A percentile compares a stretch with the other conserved stretches of the same genome.
Evolutionary conservation across 106 monocot species (phyloP).

Genomic region (Dioscorea zingiberensis): DNA sequence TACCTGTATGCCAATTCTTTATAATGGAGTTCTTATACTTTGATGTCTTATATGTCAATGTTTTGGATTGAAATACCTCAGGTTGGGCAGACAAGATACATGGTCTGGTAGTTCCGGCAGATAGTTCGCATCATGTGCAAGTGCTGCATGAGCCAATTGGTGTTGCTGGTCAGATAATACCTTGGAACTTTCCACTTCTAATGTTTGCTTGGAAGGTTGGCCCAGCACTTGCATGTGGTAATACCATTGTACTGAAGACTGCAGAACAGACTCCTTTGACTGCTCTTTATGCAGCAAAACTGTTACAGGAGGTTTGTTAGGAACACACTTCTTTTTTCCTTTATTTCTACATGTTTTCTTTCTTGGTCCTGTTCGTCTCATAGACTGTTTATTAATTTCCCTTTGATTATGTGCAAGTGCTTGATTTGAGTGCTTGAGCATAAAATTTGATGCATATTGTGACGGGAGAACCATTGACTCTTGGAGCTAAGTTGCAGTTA

Average conservation of each 20-base stretch:
- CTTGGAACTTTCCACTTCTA: slow-evolving; percentile 94
- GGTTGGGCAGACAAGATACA: slow-evolving; percentile 98
- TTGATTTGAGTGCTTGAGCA: too few species aligned
- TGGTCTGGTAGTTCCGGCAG: slow-evolving; percentile 80
- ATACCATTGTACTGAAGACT: slow-evolving; percentile 76
- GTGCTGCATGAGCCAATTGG: slow-evolving; percentile 87
- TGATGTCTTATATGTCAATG: not conserved
- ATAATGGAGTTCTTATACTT: not conserved
- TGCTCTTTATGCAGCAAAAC: slow-evolving; percentile 51
- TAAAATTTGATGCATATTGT: too few species aligned
- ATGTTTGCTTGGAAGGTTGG: slow-evolving; percentile 95
- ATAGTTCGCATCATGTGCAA: slow-evolving; percentile 84
- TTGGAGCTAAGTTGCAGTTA: too few species aligned
- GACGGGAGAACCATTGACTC: too few species aligned
- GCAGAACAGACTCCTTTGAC: slow-evolving; percentile 94
- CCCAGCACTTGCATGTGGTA: slow-evolving; percentile 88
- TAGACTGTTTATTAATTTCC: too few species aligned
- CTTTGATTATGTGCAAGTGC: too few species aligned
- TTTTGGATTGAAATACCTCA: slow-evolving; percentile 18
- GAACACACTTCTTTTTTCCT: too few species aligned
- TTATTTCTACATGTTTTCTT: too few species aligned
- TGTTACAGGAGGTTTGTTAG: slow-evolving; percentile 59
- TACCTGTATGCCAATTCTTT: not conserved
- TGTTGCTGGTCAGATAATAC: slow-evolving; percentile 84
- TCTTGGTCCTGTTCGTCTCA: too few species aligned